These are phyloP conservation scores for Dryadomyces quercus-mongolicae DNA, from an alignment of 2,329 filamentous ascomycete species.

Conservation along the genomic window DNA sequence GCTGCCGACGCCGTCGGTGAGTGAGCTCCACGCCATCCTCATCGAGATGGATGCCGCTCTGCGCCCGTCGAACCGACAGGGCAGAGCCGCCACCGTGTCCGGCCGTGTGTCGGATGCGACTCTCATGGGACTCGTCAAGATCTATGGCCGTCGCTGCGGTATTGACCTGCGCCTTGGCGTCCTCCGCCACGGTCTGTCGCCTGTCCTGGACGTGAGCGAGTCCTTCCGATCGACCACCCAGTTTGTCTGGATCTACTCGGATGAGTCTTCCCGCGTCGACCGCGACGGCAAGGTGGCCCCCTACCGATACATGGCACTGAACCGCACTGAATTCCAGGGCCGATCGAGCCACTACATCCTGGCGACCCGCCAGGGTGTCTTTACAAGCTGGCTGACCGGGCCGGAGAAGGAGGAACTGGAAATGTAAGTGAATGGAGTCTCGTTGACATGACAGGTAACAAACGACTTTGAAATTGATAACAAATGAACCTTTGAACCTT, in stretches of 20 bases:
- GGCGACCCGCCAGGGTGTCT: neutral
- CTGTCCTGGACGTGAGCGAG: neutral
- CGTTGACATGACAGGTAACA: no score
- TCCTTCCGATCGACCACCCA: no score
- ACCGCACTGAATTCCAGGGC: neutral
- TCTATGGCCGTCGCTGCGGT: neutral
- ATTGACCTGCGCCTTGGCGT: neutral
- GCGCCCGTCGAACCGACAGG: neutral
- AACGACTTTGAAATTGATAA: no score
- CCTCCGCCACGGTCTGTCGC: neutral
- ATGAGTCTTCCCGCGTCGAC: neutral
- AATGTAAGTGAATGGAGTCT: no score
- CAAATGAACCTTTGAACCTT: no score
- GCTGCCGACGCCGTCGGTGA: neutral
- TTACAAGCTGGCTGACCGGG: no score
- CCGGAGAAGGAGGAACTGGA: no score
- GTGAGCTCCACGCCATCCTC: neutral
- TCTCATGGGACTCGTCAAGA: no score
- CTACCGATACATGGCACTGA: neutral
- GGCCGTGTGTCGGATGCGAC: no score
- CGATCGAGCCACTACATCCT: neutral
- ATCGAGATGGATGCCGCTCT: neutral
- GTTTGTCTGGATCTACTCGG: neutral
- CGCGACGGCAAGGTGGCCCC: neutral
- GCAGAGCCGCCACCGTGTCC: neutral